Conservation (phyloP, 1,284 basidiomycete species). For the Apiotrichum veenhuisii region DNA sequence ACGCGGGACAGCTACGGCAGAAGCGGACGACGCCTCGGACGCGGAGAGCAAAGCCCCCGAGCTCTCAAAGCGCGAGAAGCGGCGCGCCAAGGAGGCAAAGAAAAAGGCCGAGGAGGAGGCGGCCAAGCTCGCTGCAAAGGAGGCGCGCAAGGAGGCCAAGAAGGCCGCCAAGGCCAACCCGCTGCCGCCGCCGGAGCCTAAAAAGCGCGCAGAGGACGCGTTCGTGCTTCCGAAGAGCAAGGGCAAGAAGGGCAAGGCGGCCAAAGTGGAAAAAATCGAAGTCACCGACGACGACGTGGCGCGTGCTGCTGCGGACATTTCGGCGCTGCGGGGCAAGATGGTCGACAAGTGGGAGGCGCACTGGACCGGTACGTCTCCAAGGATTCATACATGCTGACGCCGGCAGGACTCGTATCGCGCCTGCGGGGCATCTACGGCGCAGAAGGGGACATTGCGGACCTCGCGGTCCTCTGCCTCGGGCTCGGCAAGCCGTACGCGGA, state of each 20-base stretch:
- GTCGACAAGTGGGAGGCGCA: conserved; percentile 35
- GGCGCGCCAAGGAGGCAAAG: conserved; percentile 70
- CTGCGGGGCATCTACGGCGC: neutral
- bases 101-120: conserved; percentile 59
- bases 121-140: conserved; percentile 27
- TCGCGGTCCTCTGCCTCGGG: conserved; percentile 37
- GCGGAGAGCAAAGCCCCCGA: conserved; percentile 32
- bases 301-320: conserved; percentile 19
- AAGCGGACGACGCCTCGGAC: conserved; percentile 11
- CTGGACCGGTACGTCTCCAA: conserved; percentile 28
- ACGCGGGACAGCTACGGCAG: neutral
- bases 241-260: conserved; percentile 15
- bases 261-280: conserved; percentile 11
- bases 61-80: conserved; percentile 74
- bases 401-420: conserved; percentile 4
- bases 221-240: conserved; percentile 20
- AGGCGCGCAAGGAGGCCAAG: conserved; percentile 30
- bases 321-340: conserved; percentile 38
- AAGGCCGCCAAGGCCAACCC: conserved; percentile 16
- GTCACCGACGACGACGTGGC: conserved; percentile 18
- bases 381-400: neutral
- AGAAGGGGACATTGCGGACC: neutral
- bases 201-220: conserved; percentile 9
- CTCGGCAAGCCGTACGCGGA: conserved; percentile 38
- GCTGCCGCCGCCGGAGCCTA: neutral